A percentile compares a stretch with the other conserved stretches of the same genome.
Conservation (phyloP, 2,329 filamentous ascomycete species). For the Cytospora paraplurivora region DNA sequence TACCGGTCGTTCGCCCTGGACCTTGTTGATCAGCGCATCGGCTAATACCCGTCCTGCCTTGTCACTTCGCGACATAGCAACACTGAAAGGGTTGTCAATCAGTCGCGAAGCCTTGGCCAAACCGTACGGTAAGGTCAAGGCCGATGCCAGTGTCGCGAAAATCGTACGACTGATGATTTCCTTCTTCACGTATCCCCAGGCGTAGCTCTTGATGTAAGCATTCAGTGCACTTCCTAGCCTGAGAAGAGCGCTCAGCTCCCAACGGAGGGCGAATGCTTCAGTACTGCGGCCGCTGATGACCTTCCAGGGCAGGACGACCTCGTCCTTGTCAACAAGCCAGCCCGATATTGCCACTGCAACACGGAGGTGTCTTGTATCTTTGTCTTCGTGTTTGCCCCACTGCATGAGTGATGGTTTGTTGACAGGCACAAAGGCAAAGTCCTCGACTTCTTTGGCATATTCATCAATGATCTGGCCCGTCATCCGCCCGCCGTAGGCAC, state of each 20-base stretch:
- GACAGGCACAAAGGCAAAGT: slow-evolving; percentile 77
- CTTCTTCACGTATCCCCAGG: slow-evolving; percentile 72
- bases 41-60: slow-evolving; percentile 81
- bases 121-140: slow-evolving; percentile 68
- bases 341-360: slow-evolving; percentile 87
- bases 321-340: slow-evolving; percentile 75
- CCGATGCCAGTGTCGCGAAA: slow-evolving; percentile 66
- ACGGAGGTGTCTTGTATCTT: slow-evolving; percentile 59
- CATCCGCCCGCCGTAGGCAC: slow-evolving; percentile 82
- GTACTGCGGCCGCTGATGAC: slow-evolving; percentile 65
- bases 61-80: slow-evolving; percentile 74
- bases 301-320: slow-evolving; percentile 79
- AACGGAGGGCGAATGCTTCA: slow-evolving; percentile 83
- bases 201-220: slow-evolving; percentile 70
- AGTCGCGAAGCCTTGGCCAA: slow-evolving; percentile 68
- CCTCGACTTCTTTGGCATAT: slow-evolving; percentile 85
- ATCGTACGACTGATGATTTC: slow-evolving; percentile 76
- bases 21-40: slow-evolving; percentile 78
- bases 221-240: slow-evolving; percentile 74
- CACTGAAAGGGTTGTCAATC: slow-evolving; percentile 80
- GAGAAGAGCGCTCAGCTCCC: slow-evolving; percentile 77
- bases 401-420: slow-evolving; percentile 47
- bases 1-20: slow-evolving; percentile 80
- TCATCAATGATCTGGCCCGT: slow-evolving; percentile 82
- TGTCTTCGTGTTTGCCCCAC: slow-evolving; percentile 35